Base-by-base conservation (phyloP, 73 alveolate genomes). In the Uronychia binucleata region DNA sequence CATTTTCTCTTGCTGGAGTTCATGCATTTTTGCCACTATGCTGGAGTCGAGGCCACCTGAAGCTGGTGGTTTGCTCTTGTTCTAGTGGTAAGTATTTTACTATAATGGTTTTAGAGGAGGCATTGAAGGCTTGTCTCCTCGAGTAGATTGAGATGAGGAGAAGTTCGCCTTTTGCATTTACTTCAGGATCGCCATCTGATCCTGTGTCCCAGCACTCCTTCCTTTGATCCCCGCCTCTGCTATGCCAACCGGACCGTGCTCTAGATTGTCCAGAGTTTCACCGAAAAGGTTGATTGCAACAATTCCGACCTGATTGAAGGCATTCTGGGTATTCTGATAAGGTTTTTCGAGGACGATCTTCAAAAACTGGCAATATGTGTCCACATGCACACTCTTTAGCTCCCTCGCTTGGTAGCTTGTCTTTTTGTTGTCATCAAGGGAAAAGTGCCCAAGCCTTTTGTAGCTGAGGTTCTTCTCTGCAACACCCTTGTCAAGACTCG, bases 261-360 rank as follows among this genome's bases (percentile, higher is more conserved):
- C 79, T 77, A 91, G 88, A 28, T 89, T 33, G 78, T 91, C 88
- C 83, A 75, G 85, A 86, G 13, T 84, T 57, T 59, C 98, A 95
- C 58, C 82, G 88, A 74, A 94, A 88, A 95, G 87, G 67, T 87
- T 90, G 8, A 94, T 79, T 77, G 91, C 77, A 33, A 94, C 80
- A 33, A 94, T 57, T 0, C 97, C 96, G 28, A 94, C 98, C 78
- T 94, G 90, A 80, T 94, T 91, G 77, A 94, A 94, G 33, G 77
- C 78, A 86, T 94, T 94, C 77, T 82, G 80, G 57, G 85, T 76
- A 86, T 94, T 94, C 34, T 30, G 75, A 79, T 88, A 88, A 80
- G 88, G 84, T 77, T 89, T 94, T 60, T 88, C 35, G n/a, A 92
- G 77, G 34, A 89, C 95, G 59, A 94, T 83, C 81, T 94, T 94